Percentiles rank a stretch among this genome's conserved stretches.
phyloP scores from a whole-genome alignment of 495 filamentous ascomycete genomes.

The Aspergillus bridgeri region DNA sequence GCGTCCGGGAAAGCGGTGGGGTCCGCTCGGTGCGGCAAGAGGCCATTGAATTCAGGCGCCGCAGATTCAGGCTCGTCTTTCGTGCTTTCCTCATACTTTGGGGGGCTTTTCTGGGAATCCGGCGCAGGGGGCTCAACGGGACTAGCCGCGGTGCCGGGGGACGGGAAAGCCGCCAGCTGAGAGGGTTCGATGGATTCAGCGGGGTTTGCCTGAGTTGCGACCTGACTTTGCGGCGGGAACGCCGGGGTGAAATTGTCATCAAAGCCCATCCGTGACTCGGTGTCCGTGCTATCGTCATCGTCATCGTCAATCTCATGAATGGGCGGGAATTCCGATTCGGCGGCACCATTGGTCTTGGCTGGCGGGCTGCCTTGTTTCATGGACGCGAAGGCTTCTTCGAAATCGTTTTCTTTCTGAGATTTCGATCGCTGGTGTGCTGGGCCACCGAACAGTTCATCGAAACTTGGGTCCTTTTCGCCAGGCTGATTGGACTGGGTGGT shows the following conservation, averaged over 20 bases:
- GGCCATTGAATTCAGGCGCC: constrained; percentile 59
- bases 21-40: constrained; percentile 62
- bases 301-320: constrained; percentile 84
- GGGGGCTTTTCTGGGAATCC: constrained; percentile 62
- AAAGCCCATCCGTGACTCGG: constrained; percentile 68
- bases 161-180: constrained; percentile 42
- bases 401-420: constrained; percentile 55
- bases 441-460: constrained; percentile 54
- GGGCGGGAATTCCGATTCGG: constrained; percentile 78
- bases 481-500: constrained; percentile 19
- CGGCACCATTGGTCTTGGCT: constrained; percentile 28
- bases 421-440: constrained; percentile 52
- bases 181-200: constrained; percentile 33
- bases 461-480: constrained; percentile 35
- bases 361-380: constrained; percentile 31
- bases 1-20: constrained; percentile 53
- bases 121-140: constrained; percentile 41
- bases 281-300: constrained; percentile 66
- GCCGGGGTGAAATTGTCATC: constrained; percentile 85
- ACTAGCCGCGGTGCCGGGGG: constrained; percentile 27
- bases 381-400: constrained; percentile 46
- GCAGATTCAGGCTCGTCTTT: constrained; percentile 38
- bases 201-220: constrained; percentile 7
- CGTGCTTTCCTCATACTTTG: constrained; percentile 54
- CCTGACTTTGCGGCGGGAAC: constrained; percentile 53